A percentile compares a stretch with the other conserved stretches of the same genome.
Conservation (phyloP, 208 protist genomes). For the Trypanosoma melophagium region DNA sequence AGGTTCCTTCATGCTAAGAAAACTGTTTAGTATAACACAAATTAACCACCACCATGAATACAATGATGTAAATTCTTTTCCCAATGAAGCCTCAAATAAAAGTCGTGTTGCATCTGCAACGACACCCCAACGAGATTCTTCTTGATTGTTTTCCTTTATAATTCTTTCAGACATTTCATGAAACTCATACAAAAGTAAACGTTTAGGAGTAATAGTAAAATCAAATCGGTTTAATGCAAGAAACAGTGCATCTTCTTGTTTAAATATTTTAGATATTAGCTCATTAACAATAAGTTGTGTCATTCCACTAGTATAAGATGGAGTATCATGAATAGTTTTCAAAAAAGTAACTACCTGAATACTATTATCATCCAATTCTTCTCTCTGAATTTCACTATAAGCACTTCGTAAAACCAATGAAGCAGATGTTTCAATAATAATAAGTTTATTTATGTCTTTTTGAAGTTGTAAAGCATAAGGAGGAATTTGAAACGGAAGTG, state of each 20-base stretch:
- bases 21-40: constrained; percentile 14
- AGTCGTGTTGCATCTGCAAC: constrained; percentile 13
- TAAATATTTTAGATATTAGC: constrained; percentile 15
- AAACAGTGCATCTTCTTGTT: constrained; percentile 22
- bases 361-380: constrained; percentile 25
- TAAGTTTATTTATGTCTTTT: constrained; percentile 8
- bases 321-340: neutral
- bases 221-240: constrained; percentile 10
- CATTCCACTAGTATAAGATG: neutral
- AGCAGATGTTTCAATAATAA: constrained; percentile 12
- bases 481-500: constrained; percentile 1
- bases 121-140: neutral
- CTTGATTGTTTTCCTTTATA: constrained; percentile 3
- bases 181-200: constrained; percentile 13
- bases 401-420: constrained; percentile 12
- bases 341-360: constrained; percentile 21
- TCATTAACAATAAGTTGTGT: constrained; percentile 1
- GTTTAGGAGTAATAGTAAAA: constrained; percentile 1
- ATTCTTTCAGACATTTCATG: neutral
- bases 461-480: constrained; percentile 1
- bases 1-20: constrained; percentile 1
- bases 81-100: constrained; percentile 14
- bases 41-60: constrained; percentile 18
- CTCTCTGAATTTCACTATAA: constrained; percentile 11
- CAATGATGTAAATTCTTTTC: constrained; percentile 2